Conservation (phyloP, 345 rosid species). For the Orychophragmus violaceus region DNA sequence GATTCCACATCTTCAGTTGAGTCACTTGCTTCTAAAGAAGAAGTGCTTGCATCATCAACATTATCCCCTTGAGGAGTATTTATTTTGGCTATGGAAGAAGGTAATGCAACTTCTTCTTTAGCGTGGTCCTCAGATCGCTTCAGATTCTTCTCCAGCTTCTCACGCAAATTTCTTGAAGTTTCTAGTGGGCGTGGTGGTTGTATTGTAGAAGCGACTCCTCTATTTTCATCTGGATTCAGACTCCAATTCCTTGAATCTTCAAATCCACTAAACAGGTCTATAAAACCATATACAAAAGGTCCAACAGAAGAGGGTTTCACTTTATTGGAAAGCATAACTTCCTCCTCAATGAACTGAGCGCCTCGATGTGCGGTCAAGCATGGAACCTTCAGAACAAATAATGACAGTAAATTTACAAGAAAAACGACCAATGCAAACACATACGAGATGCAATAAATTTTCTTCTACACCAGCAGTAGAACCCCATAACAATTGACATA, state of each 20-base stretch:
- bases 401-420: background rate
- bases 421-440: constrained; percentile 2
- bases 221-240: constrained; percentile 57
- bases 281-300: constrained; percentile 77
- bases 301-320: constrained; percentile 42
- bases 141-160: constrained; percentile 39
- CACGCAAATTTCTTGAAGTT: constrained; percentile 34
- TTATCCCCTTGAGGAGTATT: constrained; percentile 49
- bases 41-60: constrained; percentile 47
- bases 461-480: background rate
- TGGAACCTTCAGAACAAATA: constrained; percentile 39
- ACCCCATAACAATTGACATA: constrained; percentile 5
- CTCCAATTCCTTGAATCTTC: constrained; percentile 83
- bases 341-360: constrained; percentile 38
- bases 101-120: constrained; percentile 38
- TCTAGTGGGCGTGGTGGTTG: constrained; percentile 37
- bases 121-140: constrained; percentile 37
- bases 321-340: constrained; percentile 37
- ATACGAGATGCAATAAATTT: background rate
- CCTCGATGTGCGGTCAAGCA: constrained; percentile 35
- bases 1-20: constrained; percentile 47
- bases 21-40: constrained; percentile 39
- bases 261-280: constrained; percentile 78
- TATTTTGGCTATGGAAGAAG: constrained; percentile 37
- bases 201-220: constrained; percentile 39